Evolutionary conservation across 129 eudicot species (phyloP), one percentile per base, ranked within the genome.

Genomic region (Kitagawia praeruptora): DNA sequence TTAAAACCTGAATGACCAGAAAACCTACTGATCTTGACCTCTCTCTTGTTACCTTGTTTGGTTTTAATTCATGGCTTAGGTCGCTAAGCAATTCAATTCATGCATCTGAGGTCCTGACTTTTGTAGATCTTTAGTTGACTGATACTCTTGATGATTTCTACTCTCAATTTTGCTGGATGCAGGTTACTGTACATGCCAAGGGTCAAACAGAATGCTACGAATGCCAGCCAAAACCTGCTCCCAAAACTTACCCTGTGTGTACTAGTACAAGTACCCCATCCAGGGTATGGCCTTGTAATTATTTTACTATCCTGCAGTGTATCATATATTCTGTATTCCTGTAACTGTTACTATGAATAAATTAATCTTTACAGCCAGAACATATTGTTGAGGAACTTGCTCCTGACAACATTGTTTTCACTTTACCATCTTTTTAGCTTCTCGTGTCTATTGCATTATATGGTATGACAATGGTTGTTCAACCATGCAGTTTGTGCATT

Each of bases 191-290:
- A 69, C 98, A 94, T 82, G 83, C 92, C 51, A 94, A 94, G 90
- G 96, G 93, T 56, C 87, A 77, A 86, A 87, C 98, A 15, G 97
- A 94, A 81, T 94, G 98, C 76, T 94, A 94, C 70, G 98, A 94
- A 78, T 94, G 98, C 87, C 93, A 92, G 77, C 90, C 96, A 56
- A 94, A 94, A 86, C 98, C 98, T 38, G 98, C 98, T 71, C 98
- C 98, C 54, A 94, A 94, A 82, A 88, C 97, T 61, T 94, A 94
- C 81, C 98, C 98, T 73, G 98, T 94, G 79, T 94, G 98, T 83
- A 94, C 98, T 49, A 94, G 92, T 64, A 94, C 98, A 58, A 94
- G 98, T 87, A 94, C 98, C 46, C 98, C 98, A 34, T 88, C 98
- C 61, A 94, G 92, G 98, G 98, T 94, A 84, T 21, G 48, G 56